Base-by-base conservation (phyloP, 23 red algal species). In the Cyanidiococcus yangmingshanensis region DNA sequence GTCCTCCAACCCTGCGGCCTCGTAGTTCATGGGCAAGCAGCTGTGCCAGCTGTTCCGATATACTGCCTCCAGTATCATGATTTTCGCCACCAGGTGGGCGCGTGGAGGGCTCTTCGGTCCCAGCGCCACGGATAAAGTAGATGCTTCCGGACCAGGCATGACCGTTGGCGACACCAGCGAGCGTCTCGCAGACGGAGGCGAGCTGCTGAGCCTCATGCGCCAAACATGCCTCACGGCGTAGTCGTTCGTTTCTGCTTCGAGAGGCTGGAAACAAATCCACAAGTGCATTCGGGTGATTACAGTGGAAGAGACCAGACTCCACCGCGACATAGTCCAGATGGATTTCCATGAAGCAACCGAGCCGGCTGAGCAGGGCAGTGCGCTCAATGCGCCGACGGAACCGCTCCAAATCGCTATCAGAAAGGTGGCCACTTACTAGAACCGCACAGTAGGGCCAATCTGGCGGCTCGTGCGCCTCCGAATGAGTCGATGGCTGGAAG, bases 271-370 rank as follows among this genome's bases (percentile, higher is more conserved):
- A 71, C 12, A 71, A 29, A 25, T 71, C 63, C 12, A 71, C 7
- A 12, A 71, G 63, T 35, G 63, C 63, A 25, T 7, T 32, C 63
- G 21, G n/a, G 63, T 71, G 63, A 29, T 30, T 17, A 25, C 15
- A 32, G 63, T 71, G 63, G 27, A 71, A 71, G 27, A 71, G 63
- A 3, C 63, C n/a, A 12, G 15, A 12, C 63, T 71, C 63, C 7
- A 71, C 32, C 7, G 63, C 63, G 3, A 71, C 63, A 71, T 71
- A 35, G 32, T 71, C 63, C 63, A 71, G 7, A 71, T 12, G 32
- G 27, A 71, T 71, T 35, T 71, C 63, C 63, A 35, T 35, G 32
- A 71, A 71, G 63, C 63, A 71, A 2, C n/a, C 63, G 12, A 71
- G 21, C 12, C 63, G 63, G 12, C 7, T 3, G 27, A 71, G 32